Evolutionary conservation across 75 land plant genomes (phyloP), one percentile per base, ranked within the genome.

Genomic region (Cupressus sempervirens): DNA sequence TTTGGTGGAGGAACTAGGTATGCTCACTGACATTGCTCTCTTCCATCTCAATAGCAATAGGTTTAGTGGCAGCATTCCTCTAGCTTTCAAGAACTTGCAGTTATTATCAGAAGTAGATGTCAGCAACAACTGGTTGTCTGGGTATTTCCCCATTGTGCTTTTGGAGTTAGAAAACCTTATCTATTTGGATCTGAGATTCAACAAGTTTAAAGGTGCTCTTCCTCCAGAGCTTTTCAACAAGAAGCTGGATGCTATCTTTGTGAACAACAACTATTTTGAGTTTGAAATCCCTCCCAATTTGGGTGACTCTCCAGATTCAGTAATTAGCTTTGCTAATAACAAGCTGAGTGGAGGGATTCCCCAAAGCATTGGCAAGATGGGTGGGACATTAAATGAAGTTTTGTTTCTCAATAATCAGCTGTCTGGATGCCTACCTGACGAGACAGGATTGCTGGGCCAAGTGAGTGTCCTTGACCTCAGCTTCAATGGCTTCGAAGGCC

Each of bases 1-100:
- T 41, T 87, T 97, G 40, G 92, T 93, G 13, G 85, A 88, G 67
- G 93, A 94, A 82, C 91, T 97, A 76, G 93, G 98, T 11, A 76
- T 90, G 45, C 91, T 97, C 5, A 48, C 90, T 1, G 89, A 95
- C 79, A 86, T 95, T 26, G 88, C 89, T 14, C 76, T 95, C 43
- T 86, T 96, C 68, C 98, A 96, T 80, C 86, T 96, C 84, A 96
- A 95, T 92, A 86, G 86, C 88, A 96, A 96, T 89, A 76, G 90
- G 20, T 95, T 97, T 87, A n/a, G n/a, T n/a, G n/a, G n/a, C n/a
- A n/a, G n/a, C n/a, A n/a, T n/a, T n/a, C n/a, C n/a, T n/a, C n/a
- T 83, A 3, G 43, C 89, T 13, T 93, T 97, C 85, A 86, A 62
- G 18, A 70, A 86, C 26, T 84, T 96, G 77, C 7, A 12, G 6